Evolutionary conservation across 202 grass and related monocot species (phyloP), one percentile per base, ranked within the genome.

Genomic region (Panicum virgatum): DNA sequence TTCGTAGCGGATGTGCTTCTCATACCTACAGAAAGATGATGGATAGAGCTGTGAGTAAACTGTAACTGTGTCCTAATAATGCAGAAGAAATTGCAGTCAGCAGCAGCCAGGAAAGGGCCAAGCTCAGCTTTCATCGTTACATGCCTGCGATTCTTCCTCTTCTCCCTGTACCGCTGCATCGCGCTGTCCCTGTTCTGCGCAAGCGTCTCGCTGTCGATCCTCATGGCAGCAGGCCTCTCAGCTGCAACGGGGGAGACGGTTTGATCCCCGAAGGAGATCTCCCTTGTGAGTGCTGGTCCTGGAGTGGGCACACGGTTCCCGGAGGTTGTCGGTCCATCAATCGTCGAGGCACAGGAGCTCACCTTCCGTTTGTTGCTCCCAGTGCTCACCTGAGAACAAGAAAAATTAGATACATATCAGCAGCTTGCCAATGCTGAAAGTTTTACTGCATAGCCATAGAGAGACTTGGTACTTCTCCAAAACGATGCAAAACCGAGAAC

Each of bases 71-170:
- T 20, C 9, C 5, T 64, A 47, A 16, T 42, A 45, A 7, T 26
- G 26, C 36, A 20, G 48, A 66, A 60, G 19, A 2, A 12, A 59
- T 30, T 81, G 72, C 70, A 58, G 69, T 71, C 36, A 26, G 61
- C 53, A 54, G 39, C 18, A 37, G 53, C 26, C 7, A 77, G 20
- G 57, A 47, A 3, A 69, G 29, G 48, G 29, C 19, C 73, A 62
- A 16, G 22, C 3, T n/a, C 73, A 51, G 34, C 32, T 76, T 34
- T 34, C 45, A 63, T 56, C 5, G 46, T n/a, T 73, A 23, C 57
- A 22, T 91, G 77, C 96, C 93, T 99, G 87, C 96, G 96, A 43
- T 59, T 96, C 73, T 99, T 99, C 69, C 79, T 91, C 85, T 99
- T 99, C 78, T 99, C 96, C 36, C 66, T 91, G 61, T 99, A 99